Base-by-base conservation (phyloP, 805 yeast species). In the Metschnikowia shivogae region DNA sequence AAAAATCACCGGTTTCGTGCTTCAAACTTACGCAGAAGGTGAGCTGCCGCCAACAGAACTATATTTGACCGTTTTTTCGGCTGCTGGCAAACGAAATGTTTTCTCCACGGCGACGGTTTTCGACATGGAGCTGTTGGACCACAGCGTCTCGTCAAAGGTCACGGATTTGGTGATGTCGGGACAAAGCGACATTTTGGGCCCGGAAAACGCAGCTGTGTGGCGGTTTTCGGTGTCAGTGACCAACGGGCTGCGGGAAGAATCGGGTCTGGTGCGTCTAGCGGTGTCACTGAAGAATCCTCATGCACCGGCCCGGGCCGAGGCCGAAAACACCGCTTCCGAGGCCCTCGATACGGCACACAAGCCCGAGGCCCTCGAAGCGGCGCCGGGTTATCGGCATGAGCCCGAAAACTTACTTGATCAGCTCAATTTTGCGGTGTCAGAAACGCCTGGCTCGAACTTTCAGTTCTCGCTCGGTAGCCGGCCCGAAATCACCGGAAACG, bases 1-100 rank as follows among this genome's bases (percentile, higher is more conserved):
- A 43, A 36, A 49, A 3, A 50, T 65, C 27, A 41, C 45, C 10
- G 71, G 67, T 1, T 67, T 58, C 46, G 42, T 67, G 20, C 40
- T 63, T 24, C 57, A 53, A 44, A 45, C 56, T 14, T 39, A 28
- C 31, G 34, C 36, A 10, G 36, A 42, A 4, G 27, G 14, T 27
- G 20, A 14, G 1, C 39, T 13, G 30, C 48, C 46, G 29, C 46
- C 48, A 9, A 10, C 34, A 12, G 36, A 28, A 14, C 44, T 45
- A 10, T 46, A 31, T 29, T 36, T 50, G 42, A 30, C 40, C 19
- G 41, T 40, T 29, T 12, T 26, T 19, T 29, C 27, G 40, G 26
- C 34, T 13, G 6, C 17, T 3, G 31, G 24, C 6, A 36, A 17
- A 27, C 32, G 14, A 11, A 6, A n/a, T 5, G n/a, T 17, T 14